Base-by-base conservation (phyloP, 2,329 filamentous ascomycete species). In the Dactylellina drechsleri region DNA sequence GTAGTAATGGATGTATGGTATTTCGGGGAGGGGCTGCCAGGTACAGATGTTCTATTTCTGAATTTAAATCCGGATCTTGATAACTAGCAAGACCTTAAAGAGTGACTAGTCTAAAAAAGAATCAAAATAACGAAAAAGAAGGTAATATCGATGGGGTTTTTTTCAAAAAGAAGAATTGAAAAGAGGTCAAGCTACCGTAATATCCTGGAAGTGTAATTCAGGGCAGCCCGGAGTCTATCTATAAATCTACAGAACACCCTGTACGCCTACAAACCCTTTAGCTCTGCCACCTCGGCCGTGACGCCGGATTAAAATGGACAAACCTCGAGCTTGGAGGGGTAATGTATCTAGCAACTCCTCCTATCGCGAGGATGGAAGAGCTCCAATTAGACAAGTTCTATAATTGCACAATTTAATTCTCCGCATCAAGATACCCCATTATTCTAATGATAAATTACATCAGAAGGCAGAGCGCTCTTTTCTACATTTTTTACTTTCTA, bases 1-100 rank as follows among this genome's bases (percentile, higher is more conserved):
- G 31, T 36, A 36, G 31, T 10, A 10, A 36, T 36, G 31, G 31
- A 36, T 36, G 31, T 36, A 7, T 36, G 31, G 70, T 61, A 31
- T 54, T 73, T 66, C 45, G 61, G 53, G 61, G 41, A 49, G 26
- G 61, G 62, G 43, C 70, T 74, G 71, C 71, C 71, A 75, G 68
- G 68, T 58, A 73, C 68, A 61, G 61, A 40, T 40, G 56, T 62
- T 65, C 36, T 66, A 47, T 54, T 64, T 66, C 64, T 59, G 57
- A 60, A 57, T 74, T 67, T 67, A 75, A 75, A 67, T 64, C 36
- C 58, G 50, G 70, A 65, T 68, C 58, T 68, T 65, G 64, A 23
- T 23, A 64, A 64, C 64, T 68, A 68, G 59, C 71, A 75, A 75
- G 58, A 65, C 52, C 61, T 53, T 57, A 74, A 67, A 13, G 66